These are phyloP conservation scores for Kingdonia uniflora DNA, from an alignment of 164 flowering plant genomes.

Conservation along the genomic window DNA sequence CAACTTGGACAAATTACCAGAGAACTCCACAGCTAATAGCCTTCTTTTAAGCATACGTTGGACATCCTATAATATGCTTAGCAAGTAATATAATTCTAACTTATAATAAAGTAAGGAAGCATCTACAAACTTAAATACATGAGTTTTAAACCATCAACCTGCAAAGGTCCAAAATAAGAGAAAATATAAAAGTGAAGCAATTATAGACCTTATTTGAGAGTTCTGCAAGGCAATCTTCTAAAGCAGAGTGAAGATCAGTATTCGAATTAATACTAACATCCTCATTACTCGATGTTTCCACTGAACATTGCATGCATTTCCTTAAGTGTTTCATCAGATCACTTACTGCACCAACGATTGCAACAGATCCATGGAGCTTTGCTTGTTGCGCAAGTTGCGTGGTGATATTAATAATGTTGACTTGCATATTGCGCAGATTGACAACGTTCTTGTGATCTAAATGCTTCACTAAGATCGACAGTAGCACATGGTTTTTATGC, in stretches of 20 bases:
- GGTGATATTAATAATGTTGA: conserved; percentile 40
- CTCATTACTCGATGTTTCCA: conserved; percentile 30
- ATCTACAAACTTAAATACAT: too few species aligned
- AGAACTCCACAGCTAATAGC: too few species aligned
- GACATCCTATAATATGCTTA: too few species aligned
- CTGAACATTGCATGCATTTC: conserved; percentile 56
- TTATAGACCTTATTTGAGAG: conserved; percentile 58
- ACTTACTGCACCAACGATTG: conserved; percentile 49
- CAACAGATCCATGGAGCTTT: conserved; percentile 45
- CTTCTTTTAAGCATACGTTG: too few species aligned
- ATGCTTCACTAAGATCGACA: conserved; percentile 77
- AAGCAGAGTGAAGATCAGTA: conserved; percentile 42
- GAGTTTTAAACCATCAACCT: too few species aligned
- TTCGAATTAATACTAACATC: conserved; percentile 30
- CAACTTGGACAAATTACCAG: too few species aligned
- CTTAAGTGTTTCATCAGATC: conserved; percentile 74
- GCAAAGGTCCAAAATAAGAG: not conserved
- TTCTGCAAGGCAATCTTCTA: conserved; percentile 59
- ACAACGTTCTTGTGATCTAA: conserved; percentile 72
- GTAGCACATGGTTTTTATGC: conserved; percentile 47
- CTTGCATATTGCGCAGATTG: conserved; percentile 46
- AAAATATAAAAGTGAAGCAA: conserved; percentile 2
- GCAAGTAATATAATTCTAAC: too few species aligned
- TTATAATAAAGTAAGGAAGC: too few species aligned
- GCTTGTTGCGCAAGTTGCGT: conserved; percentile 41